Evolutionary conservation across 2,329 filamentous ascomycete species (phyloP).

Genomic region (Dothistroma septosporum): DNA sequence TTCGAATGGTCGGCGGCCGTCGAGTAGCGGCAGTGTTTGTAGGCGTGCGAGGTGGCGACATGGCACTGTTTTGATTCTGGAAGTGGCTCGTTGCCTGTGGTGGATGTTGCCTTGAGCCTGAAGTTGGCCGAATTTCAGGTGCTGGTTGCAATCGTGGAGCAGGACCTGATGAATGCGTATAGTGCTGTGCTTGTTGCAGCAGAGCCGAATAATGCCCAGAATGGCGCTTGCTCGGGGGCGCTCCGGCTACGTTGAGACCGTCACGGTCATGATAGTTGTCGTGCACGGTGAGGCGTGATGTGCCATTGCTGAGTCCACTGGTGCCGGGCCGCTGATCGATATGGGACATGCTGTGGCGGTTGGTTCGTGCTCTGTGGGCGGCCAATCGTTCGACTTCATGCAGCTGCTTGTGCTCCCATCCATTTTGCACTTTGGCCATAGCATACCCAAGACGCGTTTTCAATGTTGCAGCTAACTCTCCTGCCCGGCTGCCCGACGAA

Average conservation of each 20-base stretch:
- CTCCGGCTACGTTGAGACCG: conserved; percentile 14
- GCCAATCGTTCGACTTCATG: conserved; percentile 73
- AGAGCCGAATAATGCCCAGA: conserved; percentile 28
- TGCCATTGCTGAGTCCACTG: conserved; percentile 28
- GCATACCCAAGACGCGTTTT: conserved; percentile 84
- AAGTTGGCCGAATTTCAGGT: conserved; percentile 29
- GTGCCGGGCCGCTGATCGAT: conserved; percentile 29
- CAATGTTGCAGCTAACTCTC: conserved; percentile 79
- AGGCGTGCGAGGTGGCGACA: conserved; percentile 35
- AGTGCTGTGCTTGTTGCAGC: conserved; percentile 13
- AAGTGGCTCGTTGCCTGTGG: conserved; percentile 6
- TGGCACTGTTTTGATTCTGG: conserved; percentile 16
- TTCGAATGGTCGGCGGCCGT: conserved; percentile 55
- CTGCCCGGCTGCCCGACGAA: conserved; percentile 65
- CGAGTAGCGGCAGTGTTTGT: conserved; percentile 26
- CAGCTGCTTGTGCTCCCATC: conserved; percentile 75
- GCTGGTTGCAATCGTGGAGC: conserved; percentile 27
- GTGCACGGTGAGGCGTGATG: conserved; percentile 28
- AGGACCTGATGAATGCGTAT: conserved; percentile 1
- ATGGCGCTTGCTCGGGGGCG: conserved; percentile 32
- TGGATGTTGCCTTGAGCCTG: conserved; percentile 14
- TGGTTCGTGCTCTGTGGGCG: conserved; percentile 54
- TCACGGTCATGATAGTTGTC: conserved; percentile 21
- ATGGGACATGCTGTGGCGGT: conserved; percentile 27
- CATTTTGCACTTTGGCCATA: conserved; percentile 87